Base-by-base conservation (phyloP, 176 grass and related monocot species). In the Pharus latifolius region DNA sequence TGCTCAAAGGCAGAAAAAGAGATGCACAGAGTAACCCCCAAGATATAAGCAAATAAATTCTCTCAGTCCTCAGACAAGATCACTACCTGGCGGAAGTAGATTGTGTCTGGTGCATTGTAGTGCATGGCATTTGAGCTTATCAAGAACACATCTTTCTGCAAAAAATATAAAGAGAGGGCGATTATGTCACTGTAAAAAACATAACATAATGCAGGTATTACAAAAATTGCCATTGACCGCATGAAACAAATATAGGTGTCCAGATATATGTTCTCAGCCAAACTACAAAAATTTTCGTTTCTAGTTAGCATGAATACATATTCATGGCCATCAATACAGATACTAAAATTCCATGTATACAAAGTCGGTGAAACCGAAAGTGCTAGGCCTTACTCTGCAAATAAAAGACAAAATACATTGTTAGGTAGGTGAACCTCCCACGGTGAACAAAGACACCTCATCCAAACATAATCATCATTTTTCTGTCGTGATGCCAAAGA, bases 71-170 rank as follows among this genome's bases (percentile, higher is more conserved):
- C 10, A 42, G 7, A 85, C 14, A 54, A 32, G 45, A 41, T 56
- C 18, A 25, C 11, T 86, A 86, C 83, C 83, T 86, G 83, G 59
- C 83, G 55, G 33, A 63, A 80, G 69, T 86, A 86, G n/a, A 86
- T 63, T 7, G 83, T 86, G 18, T 86, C 83, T 42, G 83, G 69
- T 75, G 77, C 70, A 75, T 86, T 86, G 48, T 86, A 86, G 26
- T 51, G 49, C 83, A 80, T 86, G 22, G 83, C 83, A 76, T 86
- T 86, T 70, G 54, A 80, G 56, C 77, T 58, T 8, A 86, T 80
- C 45, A 86, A 71, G 31, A 70, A 70, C 30, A 86, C 71, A 32
- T 86, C 83, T 57, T 70, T 76, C 83, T 86, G 70, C 57, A 78
- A 70, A 63, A 22, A 60, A 31, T 61, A 7, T 63, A 6, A 44